These are phyloP conservation scores for Penicillium sp. DNA, from an alignment of 2,329 filamentous ascomycete species.

Conservation along the genomic window DNA sequence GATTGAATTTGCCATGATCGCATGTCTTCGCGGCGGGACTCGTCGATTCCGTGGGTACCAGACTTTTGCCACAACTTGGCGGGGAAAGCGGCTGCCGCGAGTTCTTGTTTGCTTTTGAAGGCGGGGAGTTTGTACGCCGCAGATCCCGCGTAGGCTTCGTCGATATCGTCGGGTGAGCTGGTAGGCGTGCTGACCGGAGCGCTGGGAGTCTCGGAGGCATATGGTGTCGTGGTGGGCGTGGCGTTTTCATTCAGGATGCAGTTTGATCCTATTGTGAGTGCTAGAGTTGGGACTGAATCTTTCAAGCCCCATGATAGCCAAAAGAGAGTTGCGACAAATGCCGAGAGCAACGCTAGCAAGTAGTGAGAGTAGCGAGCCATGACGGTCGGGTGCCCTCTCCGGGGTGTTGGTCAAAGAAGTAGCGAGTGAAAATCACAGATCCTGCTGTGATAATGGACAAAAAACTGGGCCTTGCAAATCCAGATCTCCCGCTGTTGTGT, in stretches of 20 bases:
- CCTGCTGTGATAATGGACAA: not conserved
- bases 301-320: slow-evolving; percentile 3
- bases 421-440: not conserved
- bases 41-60: slow-evolving; percentile 4
- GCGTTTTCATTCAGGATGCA: not conserved
- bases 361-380: slow-evolving; percentile 9
- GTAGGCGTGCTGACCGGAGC: no score
- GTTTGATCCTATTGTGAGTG: not conserved
- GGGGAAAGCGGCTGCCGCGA: slow-evolving; percentile 7
- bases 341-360: slow-evolving; percentile 5
- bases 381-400: not conserved
- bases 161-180: not conserved
- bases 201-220: not conserved
- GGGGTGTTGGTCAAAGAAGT: not conserved
- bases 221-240: not conserved
- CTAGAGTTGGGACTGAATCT: not conserved
- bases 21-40: slow-evolving; percentile 3
- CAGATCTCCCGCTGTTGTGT: no score
- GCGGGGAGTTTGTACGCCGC: not conserved
- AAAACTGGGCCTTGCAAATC: no score
- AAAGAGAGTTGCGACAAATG: slow-evolving; percentile 3
- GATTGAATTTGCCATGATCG: slow-evolving; percentile 29
- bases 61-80: slow-evolving; percentile 17
- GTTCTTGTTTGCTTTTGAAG: not conserved
- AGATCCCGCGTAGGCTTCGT: not conserved